Base-by-base conservation (phyloP, 1,284 basidiomycete genomes). In the Schizopora paradoxa region DNA sequence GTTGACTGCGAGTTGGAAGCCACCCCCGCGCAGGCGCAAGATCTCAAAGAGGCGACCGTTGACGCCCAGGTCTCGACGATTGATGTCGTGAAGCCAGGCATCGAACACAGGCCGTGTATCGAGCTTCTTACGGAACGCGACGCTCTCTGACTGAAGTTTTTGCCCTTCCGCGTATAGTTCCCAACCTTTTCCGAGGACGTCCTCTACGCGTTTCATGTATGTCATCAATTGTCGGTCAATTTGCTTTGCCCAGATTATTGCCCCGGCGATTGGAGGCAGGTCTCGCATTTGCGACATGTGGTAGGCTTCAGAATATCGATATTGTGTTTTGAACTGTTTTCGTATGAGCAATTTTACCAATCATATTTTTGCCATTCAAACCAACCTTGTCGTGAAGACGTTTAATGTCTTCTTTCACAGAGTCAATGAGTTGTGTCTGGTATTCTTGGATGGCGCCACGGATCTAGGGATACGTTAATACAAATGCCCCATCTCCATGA, bases 151-250 rank as follows among this genome's bases (percentile, higher is more conserved):
- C 59, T 96, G 91, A 0, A 99, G 84, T 60, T 94, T 93, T 65
- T 97, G 92, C 5, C 96, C 96, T 58, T 99, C 95, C n/a, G 95
- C 92, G 57, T 99, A 99, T 51, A 93, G 81, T 63, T 97, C 94
- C 95, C 95, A 99, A 5, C 92, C 94, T 64, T 92, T 93, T 6
- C 95, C 96, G 8, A 99, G 83, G 2, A 99, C 96, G 62, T 98
- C 95, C 62, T 98, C 94, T 43, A 99, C 95, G n/a, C 94, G 89
- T 65, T 94, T 96, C 93, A 99, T 98, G 70, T 98, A 98, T 2
- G 91, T 86, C 54, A 89, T 76, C 10, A 99, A 79, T 64, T 99
- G 96, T 5, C 93, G 82, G 61, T 98, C 95, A 55, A 99, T 99
- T 69, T 99, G 95, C 6, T 88, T 80, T 0, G 95, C 95, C 95